Percentiles rank a stretch among this genome's conserved stretches.
phyloP scores from a whole-genome alignment of 768 basidiomycete genomes.

The Xerocomus potaroensis region DNA sequence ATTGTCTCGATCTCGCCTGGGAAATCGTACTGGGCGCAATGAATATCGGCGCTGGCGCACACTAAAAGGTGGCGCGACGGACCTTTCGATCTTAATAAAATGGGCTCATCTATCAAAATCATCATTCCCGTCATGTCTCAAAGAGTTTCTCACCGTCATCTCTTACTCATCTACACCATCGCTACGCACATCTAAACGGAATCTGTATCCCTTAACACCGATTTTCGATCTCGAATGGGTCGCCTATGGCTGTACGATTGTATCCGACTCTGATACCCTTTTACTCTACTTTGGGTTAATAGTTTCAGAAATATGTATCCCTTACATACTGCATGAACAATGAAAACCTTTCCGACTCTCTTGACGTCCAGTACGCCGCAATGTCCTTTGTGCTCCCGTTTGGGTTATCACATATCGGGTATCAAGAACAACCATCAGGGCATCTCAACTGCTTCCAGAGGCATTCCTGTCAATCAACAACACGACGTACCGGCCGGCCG shows the following conservation, averaged over 20 bases:
- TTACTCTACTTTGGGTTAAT: conserved; percentile 29
- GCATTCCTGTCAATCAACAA: neutral
- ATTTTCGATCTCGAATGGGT: conserved; percentile 10
- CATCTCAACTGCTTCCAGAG: conserved; percentile 2
- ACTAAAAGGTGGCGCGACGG: conserved; percentile 20
- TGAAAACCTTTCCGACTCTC: conserved; percentile 4
- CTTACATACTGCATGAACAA: conserved; percentile 15
- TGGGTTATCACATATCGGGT: conserved; percentile 1
- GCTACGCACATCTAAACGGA: conserved; percentile 15
- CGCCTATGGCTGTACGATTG: conserved; percentile 21
- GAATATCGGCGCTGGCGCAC: conserved; percentile 44
- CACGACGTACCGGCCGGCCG: conserved; percentile 6
- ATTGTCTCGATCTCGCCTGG: conserved; percentile 64
- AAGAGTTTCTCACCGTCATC: conserved; percentile 25
- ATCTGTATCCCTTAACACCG: conserved; percentile 26
- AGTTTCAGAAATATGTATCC: conserved; percentile 28
- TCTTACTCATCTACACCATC: conserved; percentile 19
- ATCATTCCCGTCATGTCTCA: conserved; percentile 1
- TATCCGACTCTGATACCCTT: conserved; percentile 25
- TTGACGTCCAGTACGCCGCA: neutral
- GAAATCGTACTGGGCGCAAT: conserved; percentile 59
- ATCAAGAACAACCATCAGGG: neutral
- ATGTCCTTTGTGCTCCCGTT: neutral
- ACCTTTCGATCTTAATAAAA: conserved; percentile 17
- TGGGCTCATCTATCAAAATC: conserved; percentile 13